Evolutionary conservation across 2,329 filamentous ascomycete species (phyloP), one percentile per base, ranked within the genome.

Genomic region (Microsporum audouinii): DNA sequence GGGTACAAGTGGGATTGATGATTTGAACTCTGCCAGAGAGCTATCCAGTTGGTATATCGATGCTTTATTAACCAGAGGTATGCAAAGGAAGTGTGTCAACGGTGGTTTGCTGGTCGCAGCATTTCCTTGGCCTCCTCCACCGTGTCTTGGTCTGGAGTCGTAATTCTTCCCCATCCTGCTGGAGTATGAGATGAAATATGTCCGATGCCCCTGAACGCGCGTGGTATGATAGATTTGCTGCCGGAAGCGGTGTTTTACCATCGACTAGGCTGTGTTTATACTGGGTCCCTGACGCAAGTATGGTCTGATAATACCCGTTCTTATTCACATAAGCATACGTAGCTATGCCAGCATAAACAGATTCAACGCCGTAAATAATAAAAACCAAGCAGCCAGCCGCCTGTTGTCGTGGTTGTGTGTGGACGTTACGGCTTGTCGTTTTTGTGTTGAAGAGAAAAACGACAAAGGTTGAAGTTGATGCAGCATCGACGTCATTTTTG

Each of bases 1-100:
- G 38, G 61, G 17, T 49, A 58, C 60, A 47, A 55, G 64, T 27
- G 69, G 69, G 31, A 87, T 80, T 64, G 86, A 82, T 33, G 81
- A 74, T 61, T 77, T 79, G 70, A 95, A 91, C 5, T 77, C 69
- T 3, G 79, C 74, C 3, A 95, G 72, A 23, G 81, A 84, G 2
- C 74, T 71, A n/a, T 83, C 78, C 0, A 96, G 79, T 69, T 91
- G 85, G 0, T 82, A 78, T 12, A 83, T 79, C 1, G 86, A 88
- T 5, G 73, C 58, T 0, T 76, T 60, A 1, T 82, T 88, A 57
- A 87, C 78, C 5, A 96, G 81, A 1, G 91, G 77, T 5, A 79
- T 66, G 62, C 76, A 78, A 7, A 79, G 71, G 62, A 79, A 79
- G 66, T 79, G 77, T 0, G 77, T 78, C 12, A 74, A 65, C n/a